phyloP scores from a whole-genome alignment of 2,329 filamentous ascomycete species.

The Ophiostoma piceae region DNA sequence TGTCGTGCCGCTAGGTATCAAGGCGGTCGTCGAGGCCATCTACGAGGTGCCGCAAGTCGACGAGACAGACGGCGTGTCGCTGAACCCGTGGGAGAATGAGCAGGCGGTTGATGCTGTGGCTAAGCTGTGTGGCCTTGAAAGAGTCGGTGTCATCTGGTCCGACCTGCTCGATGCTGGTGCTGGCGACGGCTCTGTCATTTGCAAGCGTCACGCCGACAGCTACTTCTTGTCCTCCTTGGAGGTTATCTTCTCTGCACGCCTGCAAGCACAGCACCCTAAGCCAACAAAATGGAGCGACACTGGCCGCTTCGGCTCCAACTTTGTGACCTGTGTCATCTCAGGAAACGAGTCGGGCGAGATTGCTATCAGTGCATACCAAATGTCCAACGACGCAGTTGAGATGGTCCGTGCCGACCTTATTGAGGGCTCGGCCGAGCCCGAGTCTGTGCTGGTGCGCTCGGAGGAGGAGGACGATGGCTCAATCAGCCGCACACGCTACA shows the following conservation, averaged over 20 bases:
- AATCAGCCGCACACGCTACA: conserved; percentile 70
- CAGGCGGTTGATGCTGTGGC: conserved; percentile 76
- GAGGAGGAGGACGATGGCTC: conserved; percentile 78
- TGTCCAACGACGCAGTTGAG: conserved; percentile 90
- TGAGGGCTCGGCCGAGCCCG: conserved; percentile 88
- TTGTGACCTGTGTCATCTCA: conserved; percentile 93
- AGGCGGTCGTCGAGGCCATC: conserved; percentile 93
- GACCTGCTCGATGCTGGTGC: conserved; percentile 78
- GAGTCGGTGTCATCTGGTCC: conserved; percentile 90
- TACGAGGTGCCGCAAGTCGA: conserved; percentile 92
- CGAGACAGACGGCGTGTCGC: conserved; percentile 80
- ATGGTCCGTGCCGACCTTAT: conserved; percentile 95
- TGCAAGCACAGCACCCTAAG: conserved; percentile 84
- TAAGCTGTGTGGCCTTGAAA: conserved; percentile 74
- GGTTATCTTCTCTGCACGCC: conserved; percentile 78
- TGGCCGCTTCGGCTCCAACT: conserved; percentile 88
- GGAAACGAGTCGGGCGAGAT: conserved; percentile 88
- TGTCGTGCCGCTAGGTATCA: conserved; percentile 87
- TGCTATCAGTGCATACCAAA: conserved; percentile 84
- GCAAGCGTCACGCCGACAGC: conserved; percentile 92
- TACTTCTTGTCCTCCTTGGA: conserved; percentile 92
- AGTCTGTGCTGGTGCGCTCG: conserved; percentile 87
- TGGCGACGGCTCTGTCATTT: conserved; percentile 80
- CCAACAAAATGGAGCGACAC: conserved; percentile 96
- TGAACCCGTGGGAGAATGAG: conserved; percentile 81